Percentiles rank a stretch among this genome's conserved stretches.
phyloP scores from a whole-genome alignment of 495 filamentous ascomycete genomes.

The Tricharina praecox region DNA sequence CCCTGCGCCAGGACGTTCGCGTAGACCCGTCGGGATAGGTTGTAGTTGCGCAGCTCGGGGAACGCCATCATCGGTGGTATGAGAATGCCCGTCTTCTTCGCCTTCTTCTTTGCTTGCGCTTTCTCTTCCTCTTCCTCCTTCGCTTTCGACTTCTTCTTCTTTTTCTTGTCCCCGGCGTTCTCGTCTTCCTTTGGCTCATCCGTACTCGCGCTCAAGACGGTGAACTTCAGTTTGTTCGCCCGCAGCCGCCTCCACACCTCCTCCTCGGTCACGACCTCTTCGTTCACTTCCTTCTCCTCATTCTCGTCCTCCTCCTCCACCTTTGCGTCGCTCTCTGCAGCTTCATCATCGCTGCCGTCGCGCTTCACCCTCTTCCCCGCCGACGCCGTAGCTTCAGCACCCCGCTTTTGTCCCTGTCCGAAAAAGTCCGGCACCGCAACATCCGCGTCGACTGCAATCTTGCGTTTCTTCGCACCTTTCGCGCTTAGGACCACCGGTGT shows the following conservation, averaged over 20 bases:
- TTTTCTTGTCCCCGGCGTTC: slow-evolving; percentile 29
- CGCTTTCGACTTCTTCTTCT: slow-evolving; percentile 38
- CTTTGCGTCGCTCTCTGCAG: neutral
- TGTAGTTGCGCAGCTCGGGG: slow-evolving; percentile 50
- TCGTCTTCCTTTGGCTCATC: slow-evolving; percentile 23
- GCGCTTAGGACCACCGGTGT: too few species aligned
- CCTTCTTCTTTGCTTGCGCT: slow-evolving; percentile 34
- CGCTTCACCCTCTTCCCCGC: neutral
- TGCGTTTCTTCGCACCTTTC: slow-evolving; percentile 17
- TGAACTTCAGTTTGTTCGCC: slow-evolving; percentile 75
- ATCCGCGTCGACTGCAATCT: slow-evolving; percentile 2
- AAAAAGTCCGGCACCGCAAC: slow-evolving; percentile 20
- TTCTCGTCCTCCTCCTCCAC: slow-evolving; percentile 5
- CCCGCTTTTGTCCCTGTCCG: slow-evolving; percentile 20
- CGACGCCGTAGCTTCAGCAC: slow-evolving; percentile 10
- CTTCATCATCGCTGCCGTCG: neutral
- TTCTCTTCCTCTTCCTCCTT: slow-evolving; percentile 32
- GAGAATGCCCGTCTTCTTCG: slow-evolving; percentile 44
- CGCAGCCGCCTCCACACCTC: slow-evolving; percentile 59
- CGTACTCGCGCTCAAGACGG: slow-evolving; percentile 38
- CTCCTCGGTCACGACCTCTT: slow-evolving; percentile 36
- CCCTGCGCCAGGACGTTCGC: slow-evolving; percentile 71
- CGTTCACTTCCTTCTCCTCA: slow-evolving; percentile 15
- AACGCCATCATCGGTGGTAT: slow-evolving; percentile 61
- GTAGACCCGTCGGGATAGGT: slow-evolving; percentile 49